Evolutionary conservation across 257 asterid genomes (phyloP).

Genomic region (Henckelia pumila): DNA sequence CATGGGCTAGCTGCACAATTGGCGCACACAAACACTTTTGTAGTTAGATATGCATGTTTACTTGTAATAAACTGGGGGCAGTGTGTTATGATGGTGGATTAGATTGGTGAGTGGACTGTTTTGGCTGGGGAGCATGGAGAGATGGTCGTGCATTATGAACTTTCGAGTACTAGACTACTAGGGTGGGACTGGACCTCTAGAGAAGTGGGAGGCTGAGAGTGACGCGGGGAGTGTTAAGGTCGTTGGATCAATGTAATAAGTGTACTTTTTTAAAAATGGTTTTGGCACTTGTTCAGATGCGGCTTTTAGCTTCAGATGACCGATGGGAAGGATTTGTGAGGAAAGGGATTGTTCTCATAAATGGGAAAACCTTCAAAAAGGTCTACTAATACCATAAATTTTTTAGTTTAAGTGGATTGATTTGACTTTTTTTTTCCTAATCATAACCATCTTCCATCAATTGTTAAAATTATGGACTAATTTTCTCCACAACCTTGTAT

Average conservation of each 20-base stretch:
- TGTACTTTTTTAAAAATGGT: not conserved
- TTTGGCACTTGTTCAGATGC: not conserved
- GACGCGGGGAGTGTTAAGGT: not conserved
- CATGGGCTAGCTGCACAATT: not conserved
- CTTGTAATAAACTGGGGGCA: not conserved
- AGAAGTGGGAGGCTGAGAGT: not conserved
- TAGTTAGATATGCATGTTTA: not conserved
- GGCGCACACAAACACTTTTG: not conserved
- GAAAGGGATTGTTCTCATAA: not conserved
- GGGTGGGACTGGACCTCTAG: not conserved
- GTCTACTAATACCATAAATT: not conserved
- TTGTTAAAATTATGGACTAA: not conserved
- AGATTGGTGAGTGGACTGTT: not conserved
- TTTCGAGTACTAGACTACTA: not conserved
- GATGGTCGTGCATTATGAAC: not conserved
- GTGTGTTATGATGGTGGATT: not conserved
- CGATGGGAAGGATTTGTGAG: not conserved
- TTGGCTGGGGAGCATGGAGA: not conserved
- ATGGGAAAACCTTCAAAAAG: not conserved
- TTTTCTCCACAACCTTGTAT: slow-evolving; percentile 6
- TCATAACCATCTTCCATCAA: slow-evolving; percentile 3
- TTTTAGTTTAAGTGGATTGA: not conserved
- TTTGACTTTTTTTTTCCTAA: not conserved
- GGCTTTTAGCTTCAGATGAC: not conserved
- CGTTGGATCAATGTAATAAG: not conserved